Percentiles rank a stretch among this genome's conserved stretches.
Evolutionary conservation across 306 rosid genomes (phyloP).

Genomic region (Ormosia emarginata): DNA sequence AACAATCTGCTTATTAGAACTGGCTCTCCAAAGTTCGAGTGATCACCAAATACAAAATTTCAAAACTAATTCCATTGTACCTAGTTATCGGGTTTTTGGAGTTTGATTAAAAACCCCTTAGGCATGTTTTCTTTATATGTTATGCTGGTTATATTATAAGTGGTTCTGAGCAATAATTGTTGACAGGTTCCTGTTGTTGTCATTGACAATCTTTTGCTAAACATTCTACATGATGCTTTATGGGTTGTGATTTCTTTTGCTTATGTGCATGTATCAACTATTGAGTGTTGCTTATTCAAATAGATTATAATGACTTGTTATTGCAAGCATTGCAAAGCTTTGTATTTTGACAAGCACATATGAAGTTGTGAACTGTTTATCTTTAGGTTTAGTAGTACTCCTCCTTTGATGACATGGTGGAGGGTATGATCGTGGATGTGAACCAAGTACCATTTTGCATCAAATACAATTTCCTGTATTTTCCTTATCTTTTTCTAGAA

Average conservation of each 20-base stretch:
- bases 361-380: neutral
- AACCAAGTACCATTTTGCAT: slow-evolving; percentile 3
- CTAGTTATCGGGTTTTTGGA: neutral
- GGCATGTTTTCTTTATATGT: neutral
- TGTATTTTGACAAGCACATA: neutral
- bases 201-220: slow-evolving; percentile 29
- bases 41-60: neutral
- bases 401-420: neutral
- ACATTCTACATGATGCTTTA: neutral
- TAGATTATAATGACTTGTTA: neutral
- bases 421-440: neutral
- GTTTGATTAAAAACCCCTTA: neutral
- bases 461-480: neutral
- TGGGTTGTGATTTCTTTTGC: neutral
- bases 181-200: slow-evolving; percentile 69
- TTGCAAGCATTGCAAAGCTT: slow-evolving; percentile 4
- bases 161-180: neutral
- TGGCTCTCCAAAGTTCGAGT: neutral
- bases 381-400: neutral
- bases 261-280: neutral
- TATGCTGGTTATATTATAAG: neutral
- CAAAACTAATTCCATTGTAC: neutral
- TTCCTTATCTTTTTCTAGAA: neutral
- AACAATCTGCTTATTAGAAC: neutral
- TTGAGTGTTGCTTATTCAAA: neutral